phyloP scores from a whole-genome alignment of 331 rosid genomes.

The Quercus phellos region DNA sequence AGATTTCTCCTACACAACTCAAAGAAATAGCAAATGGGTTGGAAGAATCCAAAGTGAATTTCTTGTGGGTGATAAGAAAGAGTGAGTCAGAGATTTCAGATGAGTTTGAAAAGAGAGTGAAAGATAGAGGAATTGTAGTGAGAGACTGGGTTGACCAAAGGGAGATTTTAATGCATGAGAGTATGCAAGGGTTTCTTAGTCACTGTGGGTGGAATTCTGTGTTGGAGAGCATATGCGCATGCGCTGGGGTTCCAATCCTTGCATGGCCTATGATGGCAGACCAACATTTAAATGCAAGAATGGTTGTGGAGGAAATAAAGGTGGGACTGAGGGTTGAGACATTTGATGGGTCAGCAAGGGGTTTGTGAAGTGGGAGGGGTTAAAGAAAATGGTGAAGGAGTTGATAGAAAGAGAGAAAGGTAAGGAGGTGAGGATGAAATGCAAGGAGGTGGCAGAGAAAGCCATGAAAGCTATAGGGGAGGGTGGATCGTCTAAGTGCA shows the following conservation, averaged over 20 bases:
- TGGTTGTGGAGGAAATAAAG: slow-evolving; percentile 47
- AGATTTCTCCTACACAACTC: slow-evolving; percentile 32
- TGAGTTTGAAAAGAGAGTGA: slow-evolving; percentile 39
- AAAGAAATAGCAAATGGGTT: slow-evolving; percentile 45
- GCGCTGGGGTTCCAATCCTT: slow-evolving; percentile 43
- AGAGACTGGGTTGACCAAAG: slow-evolving; percentile 58
- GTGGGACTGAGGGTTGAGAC: slow-evolving; percentile 40
- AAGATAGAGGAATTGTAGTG: slow-evolving; percentile 40
- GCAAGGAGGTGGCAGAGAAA: slow-evolving; percentile 22
- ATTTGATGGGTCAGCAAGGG: slow-evolving; percentile 25
- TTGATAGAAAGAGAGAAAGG: slow-evolving; percentile 48
- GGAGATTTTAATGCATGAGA: slow-evolving; percentile 32
- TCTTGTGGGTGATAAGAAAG: slow-evolving; percentile 49
- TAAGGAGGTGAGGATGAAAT: slow-evolving; percentile 27
- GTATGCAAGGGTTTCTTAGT: slow-evolving; percentile 45
- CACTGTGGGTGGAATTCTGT: slow-evolving; percentile 66
- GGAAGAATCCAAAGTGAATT: slow-evolving; percentile 36
- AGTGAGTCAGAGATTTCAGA: not conserved
- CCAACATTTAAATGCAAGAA: slow-evolving; percentile 38
- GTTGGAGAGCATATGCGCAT: slow-evolving; percentile 40
- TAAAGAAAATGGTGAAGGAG: slow-evolving; percentile 37
- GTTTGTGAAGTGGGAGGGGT: slow-evolving; percentile 36
- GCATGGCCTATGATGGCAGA: slow-evolving; percentile 57
- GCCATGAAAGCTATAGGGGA: slow-evolving; percentile 34
- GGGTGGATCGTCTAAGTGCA: slow-evolving; percentile 38